Evolutionary conservation across 1,284 basidiomycete genomes (phyloP), one percentile per base, ranked within the genome.

Genomic region (Moesziomyces sp.): DNA sequence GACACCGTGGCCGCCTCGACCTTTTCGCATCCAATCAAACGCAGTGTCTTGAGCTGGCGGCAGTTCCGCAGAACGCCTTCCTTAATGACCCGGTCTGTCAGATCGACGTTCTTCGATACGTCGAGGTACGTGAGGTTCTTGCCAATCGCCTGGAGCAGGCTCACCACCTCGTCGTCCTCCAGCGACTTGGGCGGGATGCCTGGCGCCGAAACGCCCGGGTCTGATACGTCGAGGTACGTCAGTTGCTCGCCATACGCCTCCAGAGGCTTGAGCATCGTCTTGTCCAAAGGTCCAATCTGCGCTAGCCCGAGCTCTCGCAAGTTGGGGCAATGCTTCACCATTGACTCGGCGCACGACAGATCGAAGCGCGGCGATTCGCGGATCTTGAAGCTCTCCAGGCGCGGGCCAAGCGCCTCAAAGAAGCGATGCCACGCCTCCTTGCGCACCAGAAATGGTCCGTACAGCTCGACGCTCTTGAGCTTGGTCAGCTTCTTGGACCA

Each of bases 391-490:
- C 88, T 88, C 73, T 89, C 87, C 7, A 97, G 87, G 3, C 86
- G 82, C n/a, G 74, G 55, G n/a, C 86, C 86, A 48, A 91, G 88
- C 1, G 88, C 82, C 46, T 88, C 84, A 84, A 97, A 90, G 85
- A 97, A 94, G 0, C 86, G 80, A 47, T 89, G 86, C 94, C 96
- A 98, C 0, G 89, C 89, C 7, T 89, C 86, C 8, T 89, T 86
- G 47, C 90, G 89, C 26, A 97, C 91, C 24, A 97, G 89, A 85
- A 94, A 97, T 0, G 94, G 93, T 0, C 92, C 96, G 26, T 93
- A 90, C 7, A 99, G 90, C 78, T 93, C 91, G 9, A 99, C 80
- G 23, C 88, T 88, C 19, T 86, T 88, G 40, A 99, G 88, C 9
- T 88, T 83, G 1, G 88, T 89, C 24, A 98, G 87, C 2, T 88